These are phyloP conservation scores for Rhodotorula sp. DNA, from an alignment of 1,284 basidiomycete genomes.

Conservation along the genomic window DNA sequence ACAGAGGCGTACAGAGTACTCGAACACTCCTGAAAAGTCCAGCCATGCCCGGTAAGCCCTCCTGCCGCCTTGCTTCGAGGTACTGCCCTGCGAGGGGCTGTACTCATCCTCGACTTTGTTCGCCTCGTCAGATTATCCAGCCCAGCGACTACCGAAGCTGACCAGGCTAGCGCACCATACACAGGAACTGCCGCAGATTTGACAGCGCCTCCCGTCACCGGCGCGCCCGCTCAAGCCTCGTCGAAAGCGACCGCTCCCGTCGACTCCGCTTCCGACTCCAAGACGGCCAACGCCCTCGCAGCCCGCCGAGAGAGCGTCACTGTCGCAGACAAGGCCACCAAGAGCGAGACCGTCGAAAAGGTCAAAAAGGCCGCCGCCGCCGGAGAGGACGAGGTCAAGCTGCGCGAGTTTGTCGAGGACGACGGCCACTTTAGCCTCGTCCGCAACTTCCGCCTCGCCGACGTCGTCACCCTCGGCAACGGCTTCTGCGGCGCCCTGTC, in stretches of 20 bases:
- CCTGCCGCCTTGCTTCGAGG: neutral
- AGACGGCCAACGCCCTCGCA: slow-evolving; percentile 33
- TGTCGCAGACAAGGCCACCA: neutral
- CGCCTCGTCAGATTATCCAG: neutral
- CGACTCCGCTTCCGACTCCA: slow-evolving; percentile 5
- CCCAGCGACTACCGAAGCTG: neutral
- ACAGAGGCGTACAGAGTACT: too few relatives aligned
- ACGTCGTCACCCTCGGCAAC: slow-evolving; percentile 99
- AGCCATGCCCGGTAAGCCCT: slow-evolving; percentile 20
- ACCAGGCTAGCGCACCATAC: too few relatives aligned
- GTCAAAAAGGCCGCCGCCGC: neutral
- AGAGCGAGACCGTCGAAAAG: slow-evolving; percentile 7
- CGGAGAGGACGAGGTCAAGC: slow-evolving; percentile 35
- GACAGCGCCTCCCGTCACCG: slow-evolving; percentile 33
- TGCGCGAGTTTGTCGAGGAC: slow-evolving; percentile 82
- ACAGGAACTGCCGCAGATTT: slow-evolving; percentile 40
- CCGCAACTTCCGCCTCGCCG: slow-evolving; percentile 96
- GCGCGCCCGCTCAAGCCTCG: slow-evolving; percentile 31
- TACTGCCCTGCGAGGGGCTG: too few relatives aligned
- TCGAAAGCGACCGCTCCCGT: slow-evolving; percentile 27
- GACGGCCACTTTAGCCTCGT: slow-evolving; percentile 94
- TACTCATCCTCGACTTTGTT: neutral
- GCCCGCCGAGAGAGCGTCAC: slow-evolving; percentile 30
- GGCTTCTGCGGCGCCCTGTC: slow-evolving; percentile 97
- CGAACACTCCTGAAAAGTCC: neutral